Evolutionary conservation across 192 early-diverging fungal genomes (phyloP).

Genomic region (Podila horticola): DNA sequence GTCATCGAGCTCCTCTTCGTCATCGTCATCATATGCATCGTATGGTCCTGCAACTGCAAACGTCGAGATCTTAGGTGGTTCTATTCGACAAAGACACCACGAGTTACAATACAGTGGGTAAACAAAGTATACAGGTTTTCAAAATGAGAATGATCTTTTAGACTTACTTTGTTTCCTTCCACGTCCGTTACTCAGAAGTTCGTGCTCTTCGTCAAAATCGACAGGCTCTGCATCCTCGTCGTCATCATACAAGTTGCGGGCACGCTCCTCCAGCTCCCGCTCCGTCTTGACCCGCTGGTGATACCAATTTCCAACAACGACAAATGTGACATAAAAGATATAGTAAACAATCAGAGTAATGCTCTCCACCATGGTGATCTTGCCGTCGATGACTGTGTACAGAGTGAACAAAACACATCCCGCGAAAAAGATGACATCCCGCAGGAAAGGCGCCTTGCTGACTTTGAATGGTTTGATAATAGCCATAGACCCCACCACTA

Average conservation of each 20-base stretch:
- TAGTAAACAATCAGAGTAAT: conserved; percentile 68
- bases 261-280: conserved; percentile 55
- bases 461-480: conserved; percentile 83
- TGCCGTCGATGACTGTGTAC: conserved; percentile 61
- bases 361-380: conserved; percentile 67
- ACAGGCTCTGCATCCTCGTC: conserved; percentile 1
- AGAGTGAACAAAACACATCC: conserved; percentile 65
- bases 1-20: conserved; percentile 49
- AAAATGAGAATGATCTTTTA: too few species aligned
- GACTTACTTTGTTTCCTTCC: conserved; percentile 3
- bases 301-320: conserved; percentile 67
- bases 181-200: neutral
- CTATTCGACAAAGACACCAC: too few species aligned
- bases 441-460: conserved; percentile 72
- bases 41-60: conserved; percentile 18
- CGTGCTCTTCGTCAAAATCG: conserved; percentile 24
- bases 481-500: conserved; percentile 87
- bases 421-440: conserved; percentile 86
- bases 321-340: conserved; percentile 66
- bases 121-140: too few species aligned
- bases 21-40: conserved; percentile 44
- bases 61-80: conserved; percentile 22
- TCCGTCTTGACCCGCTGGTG: conserved; percentile 52
- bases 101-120: too few species aligned
- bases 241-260: conserved; percentile 55